These are phyloP conservation scores for Trypanosoma brucei DNA, from an alignment of 208 protist species.

Conservation along the genomic window DNA sequence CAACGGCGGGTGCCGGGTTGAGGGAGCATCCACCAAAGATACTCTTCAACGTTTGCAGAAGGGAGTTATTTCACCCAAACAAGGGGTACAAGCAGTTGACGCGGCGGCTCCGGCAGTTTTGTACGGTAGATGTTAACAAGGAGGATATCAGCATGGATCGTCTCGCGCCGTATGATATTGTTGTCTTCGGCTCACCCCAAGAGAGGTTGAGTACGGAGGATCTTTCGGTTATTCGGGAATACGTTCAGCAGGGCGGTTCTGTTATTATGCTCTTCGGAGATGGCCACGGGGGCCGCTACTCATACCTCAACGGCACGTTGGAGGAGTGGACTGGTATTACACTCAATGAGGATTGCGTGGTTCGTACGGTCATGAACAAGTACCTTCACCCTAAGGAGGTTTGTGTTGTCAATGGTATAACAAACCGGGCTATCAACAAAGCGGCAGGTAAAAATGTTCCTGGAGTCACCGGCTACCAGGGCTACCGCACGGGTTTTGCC, in stretches of 20 bases:
- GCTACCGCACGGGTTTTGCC: constrained; percentile 3
- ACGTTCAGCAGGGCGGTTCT: constrained; percentile 89
- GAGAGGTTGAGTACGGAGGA: constrained; percentile 72
- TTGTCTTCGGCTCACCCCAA: constrained; percentile 79
- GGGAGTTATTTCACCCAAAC: constrained; percentile 85
- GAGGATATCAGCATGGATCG: constrained; percentile 83
- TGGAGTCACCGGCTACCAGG: constrained; percentile 29
- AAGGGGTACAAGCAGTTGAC: constrained; percentile 85
- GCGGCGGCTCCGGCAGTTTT: constrained; percentile 71
- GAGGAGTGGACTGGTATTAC: constrained; percentile 91
- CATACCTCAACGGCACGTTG: constrained; percentile 67
- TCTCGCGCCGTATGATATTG: constrained; percentile 60
- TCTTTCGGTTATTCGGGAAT: constrained; percentile 72
- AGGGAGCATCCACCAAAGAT: constrained; percentile 50
- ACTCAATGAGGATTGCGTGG: constrained; percentile 93
- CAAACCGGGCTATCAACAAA: constrained; percentile 93
- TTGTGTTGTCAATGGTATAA: constrained; percentile 89
- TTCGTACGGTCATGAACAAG: constrained; percentile 93
- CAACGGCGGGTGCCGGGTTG: constrained; percentile 3
- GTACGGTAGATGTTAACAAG: constrained; percentile 86
- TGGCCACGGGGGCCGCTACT: constrained; percentile 86
- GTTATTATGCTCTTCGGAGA: constrained; percentile 89
- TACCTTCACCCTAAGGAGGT: constrained; percentile 96
- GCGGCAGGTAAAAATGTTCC: constrained; percentile 85
- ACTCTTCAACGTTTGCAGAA: constrained; percentile 88